A percentile compares a stretch with the other conserved stretches of the same genome.
Conservation (phyloP, 192 early-diverging fungal species). For the Haplosporangium gracile region DNA sequence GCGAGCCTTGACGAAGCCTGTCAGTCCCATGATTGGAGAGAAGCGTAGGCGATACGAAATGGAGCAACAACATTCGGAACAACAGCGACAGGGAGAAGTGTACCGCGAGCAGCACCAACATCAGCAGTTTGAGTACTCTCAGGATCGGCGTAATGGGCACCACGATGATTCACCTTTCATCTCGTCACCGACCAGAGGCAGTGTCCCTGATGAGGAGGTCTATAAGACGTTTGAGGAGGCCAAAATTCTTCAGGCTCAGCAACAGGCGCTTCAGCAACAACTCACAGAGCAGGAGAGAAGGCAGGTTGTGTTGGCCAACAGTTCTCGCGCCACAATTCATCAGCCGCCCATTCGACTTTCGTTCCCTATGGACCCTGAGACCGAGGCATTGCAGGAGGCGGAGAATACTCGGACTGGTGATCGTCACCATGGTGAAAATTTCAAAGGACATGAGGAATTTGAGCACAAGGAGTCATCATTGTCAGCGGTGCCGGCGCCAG, state of each 20-base stretch:
- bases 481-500: not conserved
- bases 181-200: not conserved
- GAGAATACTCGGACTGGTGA: not conserved
- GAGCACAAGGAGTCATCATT: not conserved
- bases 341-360: slow-evolving; percentile 40
- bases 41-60: slow-evolving; percentile 47
- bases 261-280: slow-evolving; percentile 26
- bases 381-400: slow-evolving; percentile 3
- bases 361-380: slow-evolving; percentile 26
- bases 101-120: not conserved
- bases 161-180: not conserved
- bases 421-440: not conserved
- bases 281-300: slow-evolving; percentile 21
- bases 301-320: slow-evolving; percentile 38
- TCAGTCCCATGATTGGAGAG: slow-evolving; percentile 54
- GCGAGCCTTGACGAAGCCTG: slow-evolving; percentile 62
- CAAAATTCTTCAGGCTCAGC: slow-evolving; percentile 37
- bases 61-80: slow-evolving; percentile 35
- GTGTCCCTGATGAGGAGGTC: slow-evolving; percentile 2
- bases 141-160: not conserved
- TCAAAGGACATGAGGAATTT: not conserved
- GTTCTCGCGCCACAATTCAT: slow-evolving; percentile 20
- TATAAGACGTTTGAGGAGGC: slow-evolving; percentile 33
- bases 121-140: not conserved
- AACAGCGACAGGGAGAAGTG: slow-evolving; percentile 18